phyloP scores from a whole-genome alignment of 257 asterid species.

The Verbascum thapsus region DNA sequence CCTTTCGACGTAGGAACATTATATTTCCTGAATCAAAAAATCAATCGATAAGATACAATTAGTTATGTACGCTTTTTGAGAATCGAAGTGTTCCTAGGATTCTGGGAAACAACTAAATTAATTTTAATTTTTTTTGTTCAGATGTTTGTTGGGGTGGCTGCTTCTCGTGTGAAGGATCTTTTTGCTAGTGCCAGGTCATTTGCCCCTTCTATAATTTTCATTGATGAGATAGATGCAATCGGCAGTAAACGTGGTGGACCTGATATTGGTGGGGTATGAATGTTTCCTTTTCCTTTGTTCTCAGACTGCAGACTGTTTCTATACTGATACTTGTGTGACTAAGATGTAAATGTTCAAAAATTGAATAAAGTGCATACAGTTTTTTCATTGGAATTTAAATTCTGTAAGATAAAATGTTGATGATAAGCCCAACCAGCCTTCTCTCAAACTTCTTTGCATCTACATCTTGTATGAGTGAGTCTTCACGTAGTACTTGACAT shows the following conservation, averaged over 20 bases:
- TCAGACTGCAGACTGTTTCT: constrained; percentile 22
- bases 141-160: constrained; percentile 99
- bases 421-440: constrained; percentile 10
- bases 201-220: constrained; percentile 96
- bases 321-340: background rate
- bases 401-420: constrained; percentile 14
- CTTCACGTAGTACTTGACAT: background rate
- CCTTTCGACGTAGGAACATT: background rate
- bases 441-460: constrained; percentile 15
- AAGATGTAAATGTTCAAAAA: constrained; percentile 6
- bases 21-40: background rate
- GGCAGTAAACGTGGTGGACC: constrained; percentile 99
- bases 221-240: constrained; percentile 99
- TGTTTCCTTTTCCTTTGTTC: constrained; percentile 15
- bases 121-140: constrained; percentile 41
- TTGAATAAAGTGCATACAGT: constrained; percentile 8
- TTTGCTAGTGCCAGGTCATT: constrained; percentile 93
- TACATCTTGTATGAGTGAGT: constrained; percentile 13
- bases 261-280: constrained; percentile 97
- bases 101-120: constrained; percentile 23
- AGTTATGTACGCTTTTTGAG: constrained; percentile 6
- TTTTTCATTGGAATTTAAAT: constrained; percentile 22
- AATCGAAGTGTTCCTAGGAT: constrained; percentile 17
- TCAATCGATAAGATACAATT: background rate
- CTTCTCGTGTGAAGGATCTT: constrained; percentile 98